phyloP scores from a whole-genome alignment of 2,329 filamentous ascomycete species.

The Sclerotinia borealis region DNA sequence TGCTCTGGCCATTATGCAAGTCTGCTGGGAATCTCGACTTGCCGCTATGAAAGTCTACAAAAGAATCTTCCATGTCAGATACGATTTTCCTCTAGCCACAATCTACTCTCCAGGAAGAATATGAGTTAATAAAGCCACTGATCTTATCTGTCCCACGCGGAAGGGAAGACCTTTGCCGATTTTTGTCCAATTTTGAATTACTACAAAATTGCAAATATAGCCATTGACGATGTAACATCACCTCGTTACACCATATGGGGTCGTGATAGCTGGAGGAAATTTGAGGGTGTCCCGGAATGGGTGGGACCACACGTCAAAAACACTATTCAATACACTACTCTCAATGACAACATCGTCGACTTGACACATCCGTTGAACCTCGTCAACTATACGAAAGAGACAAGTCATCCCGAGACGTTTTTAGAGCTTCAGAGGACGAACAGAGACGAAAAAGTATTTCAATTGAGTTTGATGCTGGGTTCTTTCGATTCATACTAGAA shows the following conservation, averaged over 20 bases:
- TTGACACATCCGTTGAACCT: background rate
- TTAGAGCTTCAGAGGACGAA: too few relatives aligned
- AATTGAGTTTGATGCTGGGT: background rate
- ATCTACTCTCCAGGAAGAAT: background rate
- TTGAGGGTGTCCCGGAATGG: background rate
- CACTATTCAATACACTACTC: background rate
- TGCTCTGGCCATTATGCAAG: background rate
- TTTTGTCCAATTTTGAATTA: background rate
- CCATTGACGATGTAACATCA: background rate
- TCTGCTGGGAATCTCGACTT: background rate
- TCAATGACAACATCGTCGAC: background rate
- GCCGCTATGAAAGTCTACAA: background rate
- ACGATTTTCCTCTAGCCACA: background rate
- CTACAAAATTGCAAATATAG: background rate
- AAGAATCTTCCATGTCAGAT: background rate
- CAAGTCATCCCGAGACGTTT: too few relatives aligned
- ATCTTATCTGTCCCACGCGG: background rate
- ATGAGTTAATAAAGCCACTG: background rate
- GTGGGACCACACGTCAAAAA: background rate
- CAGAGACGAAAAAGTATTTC: too few relatives aligned
- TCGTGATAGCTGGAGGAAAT: background rate
- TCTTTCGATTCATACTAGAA: background rate
- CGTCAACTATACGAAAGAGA: background rate
- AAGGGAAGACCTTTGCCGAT: background rate
- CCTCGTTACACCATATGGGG: background rate